Percentiles rank a stretch among this genome's conserved stretches.
Conservation (phyloP, 2,329 filamentous ascomycete genomes). For the Curvularia lunata region DNA sequence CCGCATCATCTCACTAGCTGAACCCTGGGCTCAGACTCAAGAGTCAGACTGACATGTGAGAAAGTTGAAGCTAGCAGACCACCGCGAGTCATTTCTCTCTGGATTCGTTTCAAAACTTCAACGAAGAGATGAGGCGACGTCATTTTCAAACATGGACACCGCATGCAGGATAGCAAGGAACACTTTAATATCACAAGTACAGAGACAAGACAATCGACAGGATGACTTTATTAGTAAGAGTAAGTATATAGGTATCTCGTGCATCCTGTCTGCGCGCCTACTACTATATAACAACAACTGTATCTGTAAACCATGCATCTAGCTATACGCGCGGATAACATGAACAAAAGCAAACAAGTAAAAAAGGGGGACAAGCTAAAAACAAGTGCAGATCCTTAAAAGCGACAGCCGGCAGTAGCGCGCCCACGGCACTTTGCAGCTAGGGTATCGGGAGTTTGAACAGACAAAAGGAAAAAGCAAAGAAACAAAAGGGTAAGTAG, state of each 20-base stretch:
- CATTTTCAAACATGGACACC: not conserved
- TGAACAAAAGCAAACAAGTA: not conserved
- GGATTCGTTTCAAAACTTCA: not conserved
- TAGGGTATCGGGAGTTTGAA: slow-evolving; percentile 16
- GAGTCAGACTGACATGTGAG: not conserved
- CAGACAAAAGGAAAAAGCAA: not conserved
- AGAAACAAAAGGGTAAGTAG: not conserved
- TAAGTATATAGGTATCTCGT: not conserved
- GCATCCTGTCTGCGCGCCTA: not conserved
- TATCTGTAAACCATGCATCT: not conserved
- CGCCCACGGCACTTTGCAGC: not conserved
- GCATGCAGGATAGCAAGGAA: not conserved
- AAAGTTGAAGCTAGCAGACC: not conserved
- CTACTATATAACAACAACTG: not conserved
- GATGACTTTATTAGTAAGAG: not conserved
- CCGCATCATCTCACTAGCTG: not conserved
- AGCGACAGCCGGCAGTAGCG: not conserved
- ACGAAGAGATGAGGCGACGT: not conserved
- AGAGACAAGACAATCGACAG: not conserved
- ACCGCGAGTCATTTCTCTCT: not conserved
- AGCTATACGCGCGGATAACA: not conserved
- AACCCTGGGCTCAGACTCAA: not conserved
- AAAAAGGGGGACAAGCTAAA: not conserved
- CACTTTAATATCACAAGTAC: not conserved
- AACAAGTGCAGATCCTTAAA: not conserved